Base-by-base conservation (phyloP, 1,284 basidiomycete genomes). In the Coriolopsis trogii region DNA sequence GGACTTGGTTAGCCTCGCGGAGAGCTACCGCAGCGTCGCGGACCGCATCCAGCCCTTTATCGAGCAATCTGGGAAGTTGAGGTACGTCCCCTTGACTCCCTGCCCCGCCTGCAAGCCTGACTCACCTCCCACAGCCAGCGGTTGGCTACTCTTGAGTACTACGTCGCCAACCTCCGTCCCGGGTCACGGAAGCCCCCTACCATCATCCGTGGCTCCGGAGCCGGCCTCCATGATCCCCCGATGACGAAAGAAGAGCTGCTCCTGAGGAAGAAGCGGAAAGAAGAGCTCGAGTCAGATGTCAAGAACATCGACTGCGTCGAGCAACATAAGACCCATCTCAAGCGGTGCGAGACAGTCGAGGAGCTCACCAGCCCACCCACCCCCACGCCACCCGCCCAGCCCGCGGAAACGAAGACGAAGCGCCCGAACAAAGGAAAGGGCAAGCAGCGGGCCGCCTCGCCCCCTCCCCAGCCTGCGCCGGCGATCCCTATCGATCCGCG, bases 21-120 rank as follows among this genome's bases (percentile, higher is more conserved):
- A 51, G 30, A 51, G 49, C n/a, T 55, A 47, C 37, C 15, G 30
- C 7, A 46, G 46, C 3, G 16, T 56, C 13, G 6, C 7, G 23
- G 42, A 20, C 33, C 12, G 42, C 29, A 23, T 43, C 34, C 15
- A 25, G 16, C 28, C 41, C 10, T 30, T 36, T 1, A 8, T 24
- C 6, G 9, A 37, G 12, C 3, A 41, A 20, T 48, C 49, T 2
- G 13, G 4, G 15, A 13, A 4, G 5, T 20, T 41, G 31, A 36
- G 41, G 49, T 51, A 28, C 31, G 46, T 48, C 20, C 18, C 3
- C 10, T 1, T 7, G 4, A 8, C 36, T 9, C 4, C 15, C 25
- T 31, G 7, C 18, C 21, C 12, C 18, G 46, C n/a, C n/a, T n/a
- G n/a, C n/a, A n/a, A n/a, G n/a, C n/a, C n/a, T n/a, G n/a, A n/a